Conservation (phyloP, 2,329 filamentous ascomycete genomes). For the Coniosporium tulheliwenetii region DNA sequence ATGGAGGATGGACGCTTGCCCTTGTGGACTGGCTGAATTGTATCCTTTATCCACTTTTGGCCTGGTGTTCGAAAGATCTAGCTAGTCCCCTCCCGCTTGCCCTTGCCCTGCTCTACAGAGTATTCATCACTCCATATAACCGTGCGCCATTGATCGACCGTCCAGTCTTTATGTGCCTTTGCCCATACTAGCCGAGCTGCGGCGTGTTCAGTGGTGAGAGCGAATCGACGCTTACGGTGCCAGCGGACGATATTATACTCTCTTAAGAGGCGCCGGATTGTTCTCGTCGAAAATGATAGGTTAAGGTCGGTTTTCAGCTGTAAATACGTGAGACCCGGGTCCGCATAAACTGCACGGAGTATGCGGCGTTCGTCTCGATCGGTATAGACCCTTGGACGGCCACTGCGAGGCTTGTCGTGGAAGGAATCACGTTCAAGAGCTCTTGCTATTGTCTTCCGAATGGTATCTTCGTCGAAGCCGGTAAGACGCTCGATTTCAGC, state of each 20-base stretch:
- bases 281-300: background rate
- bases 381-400: background rate
- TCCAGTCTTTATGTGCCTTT: constrained; percentile 3
- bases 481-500: no score
- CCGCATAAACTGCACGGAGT: no score
- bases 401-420: no score
- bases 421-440: no score
- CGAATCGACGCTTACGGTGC: constrained; percentile 4
- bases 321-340: background rate
- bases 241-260: constrained; percentile 7
- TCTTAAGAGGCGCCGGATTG: background rate
- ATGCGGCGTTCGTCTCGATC: no score
- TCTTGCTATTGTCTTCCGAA: no score
- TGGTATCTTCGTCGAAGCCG: no score
- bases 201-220: constrained; percentile 3
- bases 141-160: constrained; percentile 4
- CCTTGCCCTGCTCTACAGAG: constrained; percentile 3
- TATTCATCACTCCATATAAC: constrained; percentile 9
- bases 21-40: no score
- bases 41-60: no score
- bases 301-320: background rate
- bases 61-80: background rate
- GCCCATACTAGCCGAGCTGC: constrained; percentile 4
- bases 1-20: no score
- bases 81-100: background rate